These are phyloP conservation scores for Fusarium napiforme DNA, from an alignment of 2,329 filamentous ascomycete species.

Conservation along the genomic window DNA sequence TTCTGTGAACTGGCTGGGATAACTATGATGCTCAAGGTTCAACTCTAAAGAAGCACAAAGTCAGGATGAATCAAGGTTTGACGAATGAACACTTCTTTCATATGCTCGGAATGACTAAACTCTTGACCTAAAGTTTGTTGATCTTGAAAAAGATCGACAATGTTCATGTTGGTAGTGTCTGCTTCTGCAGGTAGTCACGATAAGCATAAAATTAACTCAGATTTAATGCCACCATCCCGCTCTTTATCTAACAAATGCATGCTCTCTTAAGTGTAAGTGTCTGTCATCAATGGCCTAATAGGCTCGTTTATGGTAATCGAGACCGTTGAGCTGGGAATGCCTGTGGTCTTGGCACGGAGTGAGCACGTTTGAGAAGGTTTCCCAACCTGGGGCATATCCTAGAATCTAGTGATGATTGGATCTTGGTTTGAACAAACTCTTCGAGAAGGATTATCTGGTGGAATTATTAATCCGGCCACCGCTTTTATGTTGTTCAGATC, in stretches of 20 bases:
- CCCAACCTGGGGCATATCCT: background rate
- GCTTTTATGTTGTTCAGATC: background rate
- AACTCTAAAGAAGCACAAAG: background rate
- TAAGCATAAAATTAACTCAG: conserved; percentile 16
- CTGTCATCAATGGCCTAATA: background rate
- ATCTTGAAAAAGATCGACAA: background rate
- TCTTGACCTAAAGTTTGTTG: background rate
- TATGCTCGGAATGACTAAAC: background rate
- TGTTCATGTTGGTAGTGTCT: background rate
- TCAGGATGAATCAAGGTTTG: background rate
- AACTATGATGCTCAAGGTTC: background rate
- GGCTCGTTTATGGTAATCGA: background rate
- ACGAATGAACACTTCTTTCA: rapidly evolving
- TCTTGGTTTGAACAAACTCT: background rate
- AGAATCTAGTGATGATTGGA: background rate
- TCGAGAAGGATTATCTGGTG: background rate
- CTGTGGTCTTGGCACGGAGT: conserved; percentile 5
- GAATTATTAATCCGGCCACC: too few relatives aligned
- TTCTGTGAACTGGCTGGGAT: background rate
- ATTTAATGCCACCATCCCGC: background rate
- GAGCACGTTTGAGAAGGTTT: conserved; percentile 27
- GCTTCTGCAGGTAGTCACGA: background rate
- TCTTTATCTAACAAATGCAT: background rate
- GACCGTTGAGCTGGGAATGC: background rate
- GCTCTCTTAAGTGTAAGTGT: background rate